Evolutionary conservation across 1,139 yeast species (phyloP), one percentile per base, ranked within the genome.

Genomic region (Geotrichum phurueaensis): DNA sequence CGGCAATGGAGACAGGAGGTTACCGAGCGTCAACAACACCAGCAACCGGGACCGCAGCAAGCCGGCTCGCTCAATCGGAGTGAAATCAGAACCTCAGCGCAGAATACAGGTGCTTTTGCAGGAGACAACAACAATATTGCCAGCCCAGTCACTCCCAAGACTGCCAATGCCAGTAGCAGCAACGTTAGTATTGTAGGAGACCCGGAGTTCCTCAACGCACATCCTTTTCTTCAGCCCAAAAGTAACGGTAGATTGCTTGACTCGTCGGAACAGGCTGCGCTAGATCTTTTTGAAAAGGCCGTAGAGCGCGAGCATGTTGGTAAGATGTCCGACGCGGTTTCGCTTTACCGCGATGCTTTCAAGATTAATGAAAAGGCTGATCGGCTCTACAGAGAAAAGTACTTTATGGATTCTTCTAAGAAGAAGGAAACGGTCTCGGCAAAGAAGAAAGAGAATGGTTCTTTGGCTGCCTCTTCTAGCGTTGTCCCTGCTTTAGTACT

Each of bases 321-420:
- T 0, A 78, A 84, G 63, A 80, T 91, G 82, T 80, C 89, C 3
- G 97, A 90, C 68, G 97, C 97, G 0, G 84, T 89, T 47, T 81
- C 78, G 52, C 79, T 76, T 64, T 91, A 91, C 74, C 77, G 96
- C 62, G 79, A 80, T 64, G 96, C 97, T 0, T 82, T 85, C 71
- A 84, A 79, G 52, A 57, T 60, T 49, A 63, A 70, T 70, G 86
- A 83, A 4, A 80, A 79, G 59, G 91, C 90, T 5, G 97, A 91
- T 68, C 75, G 80, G 62, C 73, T 83, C 27, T 89, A 89, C 71
- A 77, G 96, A 31, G 80, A 81, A 62, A 82, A 81, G 66, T 68
- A 70, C 62, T 69, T 62, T 76, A 15, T 29, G 22, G 22, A 25
- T n/a, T 7, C 10, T 20, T 7, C 22, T 22, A 13, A n/a, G 4